Evolutionary conservation across 176 grass and related monocot genomes (phyloP).

Genomic region (Aegilops longissima): DNA sequence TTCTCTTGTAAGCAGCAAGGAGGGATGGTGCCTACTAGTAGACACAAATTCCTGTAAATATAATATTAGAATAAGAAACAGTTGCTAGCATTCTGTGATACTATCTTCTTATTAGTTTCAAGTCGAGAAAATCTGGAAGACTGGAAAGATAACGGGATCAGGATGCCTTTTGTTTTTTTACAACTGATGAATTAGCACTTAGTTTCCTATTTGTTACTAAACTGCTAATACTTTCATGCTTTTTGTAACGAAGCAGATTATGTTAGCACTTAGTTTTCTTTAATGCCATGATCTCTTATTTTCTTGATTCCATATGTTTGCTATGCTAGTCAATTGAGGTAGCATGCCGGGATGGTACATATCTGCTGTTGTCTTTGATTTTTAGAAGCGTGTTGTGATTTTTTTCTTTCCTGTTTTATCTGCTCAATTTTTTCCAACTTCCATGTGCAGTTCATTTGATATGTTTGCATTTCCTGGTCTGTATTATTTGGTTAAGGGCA

Average conservation of each 20-base stretch:
- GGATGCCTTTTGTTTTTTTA: neutral
- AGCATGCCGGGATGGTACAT: neutral
- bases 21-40: neutral
- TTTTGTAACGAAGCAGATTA: neutral
- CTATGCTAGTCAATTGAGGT: neutral
- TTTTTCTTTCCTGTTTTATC: neutral
- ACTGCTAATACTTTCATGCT: neutral
- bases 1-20: neutral
- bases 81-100: neutral
- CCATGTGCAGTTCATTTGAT: neutral
- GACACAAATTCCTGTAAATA: neutral
- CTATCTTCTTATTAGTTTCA: conserved; percentile 16
- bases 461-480: neutral
- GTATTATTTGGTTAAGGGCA: neutral
- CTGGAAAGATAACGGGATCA: neutral
- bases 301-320: conserved; percentile 12
- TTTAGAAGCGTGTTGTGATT: neutral
- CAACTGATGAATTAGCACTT: neutral
- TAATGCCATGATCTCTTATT: neutral
- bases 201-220: neutral
- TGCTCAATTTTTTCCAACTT: neutral
- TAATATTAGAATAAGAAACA: neutral
- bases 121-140: neutral
- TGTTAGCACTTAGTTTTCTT: neutral
- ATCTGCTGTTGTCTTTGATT: neutral